These are phyloP conservation scores for Phaeosphaeria sp. DNA, from an alignment of 2,329 filamentous ascomycete species.

Conservation along the genomic window DNA sequence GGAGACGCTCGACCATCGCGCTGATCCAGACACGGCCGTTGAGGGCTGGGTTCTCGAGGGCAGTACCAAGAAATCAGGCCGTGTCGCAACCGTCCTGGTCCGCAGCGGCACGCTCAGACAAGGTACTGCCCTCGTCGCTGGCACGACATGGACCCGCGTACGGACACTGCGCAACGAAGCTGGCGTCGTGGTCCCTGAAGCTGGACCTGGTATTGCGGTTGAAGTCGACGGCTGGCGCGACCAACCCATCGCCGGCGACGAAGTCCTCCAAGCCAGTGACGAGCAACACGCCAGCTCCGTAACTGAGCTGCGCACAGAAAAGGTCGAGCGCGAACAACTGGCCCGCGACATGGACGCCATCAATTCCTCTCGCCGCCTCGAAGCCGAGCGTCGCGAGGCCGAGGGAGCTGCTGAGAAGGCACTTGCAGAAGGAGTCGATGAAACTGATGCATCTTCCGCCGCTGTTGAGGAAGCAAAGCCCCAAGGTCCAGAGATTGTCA, in stretches of 20 bases:
- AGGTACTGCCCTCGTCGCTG: slow-evolving; percentile 86
- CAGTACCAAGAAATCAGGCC: slow-evolving; percentile 82
- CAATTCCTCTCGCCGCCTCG: slow-evolving; percentile 66
- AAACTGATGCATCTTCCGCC: slow-evolving; percentile 33
- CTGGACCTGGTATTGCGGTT: slow-evolving; percentile 85
- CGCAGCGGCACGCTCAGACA: slow-evolving; percentile 82
- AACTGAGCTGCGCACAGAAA: slow-evolving; percentile 76
- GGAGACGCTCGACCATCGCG: slow-evolving; percentile 89
- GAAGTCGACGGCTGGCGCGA: slow-evolving; percentile 96
- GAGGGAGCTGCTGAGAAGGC: slow-evolving; percentile 56
- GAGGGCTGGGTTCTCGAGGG: slow-evolving; percentile 97
- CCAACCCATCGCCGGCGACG: slow-evolving; percentile 83
- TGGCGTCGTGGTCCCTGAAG: slow-evolving; percentile 73
- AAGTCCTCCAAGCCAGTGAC: slow-evolving; percentile 80
- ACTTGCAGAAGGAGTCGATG: slow-evolving; percentile 24
- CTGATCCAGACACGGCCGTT: slow-evolving; percentile 75
- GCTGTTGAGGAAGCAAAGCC: slow-evolving; percentile 42
- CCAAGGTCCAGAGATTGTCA: slow-evolving; percentile 64
- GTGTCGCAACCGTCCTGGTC: slow-evolving; percentile 86
- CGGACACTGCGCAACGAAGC: slow-evolving; percentile 84
- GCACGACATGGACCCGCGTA: slow-evolving; percentile 86
- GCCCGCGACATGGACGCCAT: slow-evolving; percentile 77
- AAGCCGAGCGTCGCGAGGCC: slow-evolving; percentile 67
- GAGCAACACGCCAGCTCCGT: slow-evolving; percentile 82
- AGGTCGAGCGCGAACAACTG: slow-evolving; percentile 69